Conservation (phyloP, 2,329 filamentous ascomycete species). For the Aspergillus sp. region DNA sequence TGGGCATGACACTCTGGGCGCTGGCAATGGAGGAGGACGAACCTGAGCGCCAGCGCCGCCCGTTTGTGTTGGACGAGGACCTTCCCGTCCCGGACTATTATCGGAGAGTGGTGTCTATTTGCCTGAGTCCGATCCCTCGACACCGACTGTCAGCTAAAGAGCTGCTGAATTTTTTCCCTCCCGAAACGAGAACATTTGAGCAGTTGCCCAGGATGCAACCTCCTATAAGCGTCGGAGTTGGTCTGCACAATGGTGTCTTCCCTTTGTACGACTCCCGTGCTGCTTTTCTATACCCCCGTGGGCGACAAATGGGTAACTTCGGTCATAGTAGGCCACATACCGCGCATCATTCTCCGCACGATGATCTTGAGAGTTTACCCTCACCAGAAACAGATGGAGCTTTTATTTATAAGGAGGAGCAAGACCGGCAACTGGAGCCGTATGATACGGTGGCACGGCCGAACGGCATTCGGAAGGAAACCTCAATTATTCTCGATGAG, state of each 20-base stretch:
- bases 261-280: conserved; percentile 21
- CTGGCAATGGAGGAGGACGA: conserved; percentile 86
- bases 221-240: conserved; percentile 19
- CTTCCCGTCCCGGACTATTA: conserved; percentile 72
- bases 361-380: background rate
- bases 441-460: background rate
- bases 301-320: conserved; percentile 8
- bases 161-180: conserved; percentile 69
- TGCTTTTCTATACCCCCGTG: conserved; percentile 16
- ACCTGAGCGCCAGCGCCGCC: conserved; percentile 75
- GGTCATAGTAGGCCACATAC: conserved; percentile 1
- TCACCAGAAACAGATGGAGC: background rate
- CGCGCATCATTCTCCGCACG: background rate
- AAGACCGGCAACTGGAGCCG: background rate
- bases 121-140: conserved; percentile 72
- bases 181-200: conserved; percentile 18
- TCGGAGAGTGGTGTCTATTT: conserved; percentile 70
- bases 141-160: conserved; percentile 70
- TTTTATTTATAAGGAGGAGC: background rate
- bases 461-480: background rate
- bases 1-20: conserved; percentile 97
- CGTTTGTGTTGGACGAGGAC: conserved; percentile 61
- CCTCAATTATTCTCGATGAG: background rate
- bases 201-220: conserved; percentile 17
- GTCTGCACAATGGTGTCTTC: conserved; percentile 19